Evolutionary conservation across 768 basidiomycete genomes (phyloP), one percentile per base, ranked within the genome.

Genomic region (Calocybe gangraenosa): DNA sequence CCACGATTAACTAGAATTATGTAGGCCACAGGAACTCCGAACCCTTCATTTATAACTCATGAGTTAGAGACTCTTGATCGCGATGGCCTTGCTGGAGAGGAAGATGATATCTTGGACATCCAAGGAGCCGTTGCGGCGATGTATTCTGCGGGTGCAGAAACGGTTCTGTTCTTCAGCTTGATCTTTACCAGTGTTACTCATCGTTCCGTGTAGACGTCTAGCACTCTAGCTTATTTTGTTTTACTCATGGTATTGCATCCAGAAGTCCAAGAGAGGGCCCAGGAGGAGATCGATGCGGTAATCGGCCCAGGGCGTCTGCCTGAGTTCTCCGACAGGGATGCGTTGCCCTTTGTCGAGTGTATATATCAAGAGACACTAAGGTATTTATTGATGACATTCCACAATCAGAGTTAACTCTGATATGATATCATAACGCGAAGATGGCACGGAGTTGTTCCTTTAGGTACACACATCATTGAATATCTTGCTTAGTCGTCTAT

Each of bases 261-360:
- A 1, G 60, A 65, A 7, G 53, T 62, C 6, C 67, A 66, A 44
- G 46, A 40, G 7, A 64, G 55, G 37, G 71, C 69, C 0, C 74
- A 71, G 43, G 59, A 54, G 2, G 71, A 75, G 51, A 58, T 76
- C 11, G 73, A 75, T 49, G 23, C 37, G 2, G 60, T 74, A 3
- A 50, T 73, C 8, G 68, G 65, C 13, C 18, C 34, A 2, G 57
- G 50, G 20, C 57, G 70, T 7, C 55, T 74, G 7, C 74, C 73
- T 1, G 55, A 54, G 2, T 61, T 66, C 17, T 51, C 52, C 3
- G 66, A 67, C 49, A 46, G 51, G 25, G 40, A 44, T 2, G 36
- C 52, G 21, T 55, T 74, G 7, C 70, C 67, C 1, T 75, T 69
- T 43, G 46, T 70, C 20, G 57, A 64, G 22, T 62, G 64, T 1